These are phyloP conservation scores for Fraxinus pennsylvanica DNA, from an alignment of 257 asterid genomes.

Conservation along the genomic window DNA sequence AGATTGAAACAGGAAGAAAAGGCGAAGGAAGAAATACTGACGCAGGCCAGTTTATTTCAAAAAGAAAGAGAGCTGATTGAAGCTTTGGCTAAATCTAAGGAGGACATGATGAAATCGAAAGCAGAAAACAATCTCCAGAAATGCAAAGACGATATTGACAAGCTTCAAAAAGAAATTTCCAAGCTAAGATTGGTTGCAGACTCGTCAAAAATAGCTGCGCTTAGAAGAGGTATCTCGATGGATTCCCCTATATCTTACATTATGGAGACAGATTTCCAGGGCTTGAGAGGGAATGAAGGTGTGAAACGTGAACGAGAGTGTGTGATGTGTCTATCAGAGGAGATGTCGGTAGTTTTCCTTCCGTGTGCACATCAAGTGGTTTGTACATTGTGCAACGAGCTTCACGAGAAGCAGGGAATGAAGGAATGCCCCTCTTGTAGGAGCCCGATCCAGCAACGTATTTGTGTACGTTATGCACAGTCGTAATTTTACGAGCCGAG, in stretches of 20 bases:
- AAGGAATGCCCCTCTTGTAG: slow-evolving; percentile 97
- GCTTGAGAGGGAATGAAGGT: slow-evolving; percentile 31
- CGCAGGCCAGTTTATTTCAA: slow-evolving; percentile 49
- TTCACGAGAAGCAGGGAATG: slow-evolving; percentile 95
- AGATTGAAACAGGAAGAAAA: slow-evolving; percentile 57
- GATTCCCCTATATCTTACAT: slow-evolving; percentile 44
- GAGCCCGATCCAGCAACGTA: slow-evolving; percentile 76
- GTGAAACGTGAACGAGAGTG: slow-evolving; percentile 91
- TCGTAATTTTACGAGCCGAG: not conserved
- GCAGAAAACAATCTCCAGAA: slow-evolving; percentile 69
- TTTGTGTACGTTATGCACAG: slow-evolving; percentile 68
- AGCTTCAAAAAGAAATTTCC: slow-evolving; percentile 73
- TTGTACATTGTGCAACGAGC: slow-evolving; percentile 78
- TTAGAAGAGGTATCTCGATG: slow-evolving; percentile 54
- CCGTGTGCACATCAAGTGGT: slow-evolving; percentile 98
- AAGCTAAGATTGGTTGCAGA: slow-evolving; percentile 73
- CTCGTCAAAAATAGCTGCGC: slow-evolving; percentile 83
- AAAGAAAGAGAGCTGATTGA: slow-evolving; percentile 74
- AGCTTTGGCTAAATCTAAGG: slow-evolving; percentile 56
- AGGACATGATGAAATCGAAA: slow-evolving; percentile 30
- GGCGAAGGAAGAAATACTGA: slow-evolving; percentile 48
- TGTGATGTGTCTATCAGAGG: slow-evolving; percentile 97
- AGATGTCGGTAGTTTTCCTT: slow-evolving; percentile 88
- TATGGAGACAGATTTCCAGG: slow-evolving; percentile 29
- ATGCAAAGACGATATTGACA: slow-evolving; percentile 62